Conservation (phyloP, 441 rosid species). For the Syzygium syzygioides region DNA sequence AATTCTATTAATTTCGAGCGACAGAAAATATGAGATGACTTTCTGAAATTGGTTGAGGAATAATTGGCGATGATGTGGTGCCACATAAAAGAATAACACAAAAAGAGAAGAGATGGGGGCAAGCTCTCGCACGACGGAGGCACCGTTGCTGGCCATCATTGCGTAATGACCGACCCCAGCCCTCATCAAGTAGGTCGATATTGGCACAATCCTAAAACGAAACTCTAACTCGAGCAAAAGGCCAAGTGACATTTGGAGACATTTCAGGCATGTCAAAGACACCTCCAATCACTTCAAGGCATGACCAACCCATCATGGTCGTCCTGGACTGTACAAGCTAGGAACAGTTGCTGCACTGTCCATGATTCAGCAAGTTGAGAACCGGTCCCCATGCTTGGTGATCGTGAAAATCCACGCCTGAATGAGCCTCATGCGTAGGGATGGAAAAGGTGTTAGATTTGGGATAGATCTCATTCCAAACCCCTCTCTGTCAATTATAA, state of each 20-base stretch:
- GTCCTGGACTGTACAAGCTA: neutral
- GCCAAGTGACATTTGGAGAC: neutral
- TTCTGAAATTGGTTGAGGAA: neutral
- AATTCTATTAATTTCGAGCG: neutral
- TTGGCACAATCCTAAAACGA: neutral
- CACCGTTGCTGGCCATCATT: neutral
- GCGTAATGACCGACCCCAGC: neutral
- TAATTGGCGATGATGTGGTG: neutral
- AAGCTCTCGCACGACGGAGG: neutral
- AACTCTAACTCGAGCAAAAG: neutral
- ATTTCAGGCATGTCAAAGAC: neutral
- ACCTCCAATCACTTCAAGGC: neutral
- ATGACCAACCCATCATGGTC: neutral
- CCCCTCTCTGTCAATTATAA: accelerated
- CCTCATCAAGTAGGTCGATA: neutral
- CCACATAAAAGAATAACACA: neutral
- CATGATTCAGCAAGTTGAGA: neutral
- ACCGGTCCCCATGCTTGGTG: neutral
- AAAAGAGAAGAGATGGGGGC: neutral
- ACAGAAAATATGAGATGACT: neutral
- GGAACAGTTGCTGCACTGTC: neutral
- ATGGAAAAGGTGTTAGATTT: neutral
- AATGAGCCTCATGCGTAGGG: neutral
- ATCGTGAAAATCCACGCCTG: neutral
- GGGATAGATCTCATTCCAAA: neutral